A percentile compares a stretch with the other conserved stretches of the same genome.
Conservation (phyloP, 2,329 filamentous ascomycete species). For the Neonectria faginata region DNA sequence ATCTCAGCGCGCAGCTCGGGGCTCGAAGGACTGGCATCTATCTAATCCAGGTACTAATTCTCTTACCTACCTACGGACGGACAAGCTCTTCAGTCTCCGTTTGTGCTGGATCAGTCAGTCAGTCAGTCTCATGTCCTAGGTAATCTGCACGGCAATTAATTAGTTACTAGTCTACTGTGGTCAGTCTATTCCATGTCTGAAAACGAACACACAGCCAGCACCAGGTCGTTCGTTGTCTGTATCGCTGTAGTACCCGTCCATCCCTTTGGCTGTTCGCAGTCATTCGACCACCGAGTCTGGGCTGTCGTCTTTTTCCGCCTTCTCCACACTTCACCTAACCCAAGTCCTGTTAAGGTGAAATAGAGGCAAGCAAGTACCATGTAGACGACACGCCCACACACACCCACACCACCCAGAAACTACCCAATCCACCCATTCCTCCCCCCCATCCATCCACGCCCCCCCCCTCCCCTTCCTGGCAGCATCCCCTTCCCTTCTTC, state of each 20-base stretch:
- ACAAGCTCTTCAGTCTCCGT: constrained; percentile 3
- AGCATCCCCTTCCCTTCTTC: constrained; percentile 10
- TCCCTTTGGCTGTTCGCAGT: not conserved
- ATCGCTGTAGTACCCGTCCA: too few relatives aligned
- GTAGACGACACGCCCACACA: constrained; percentile 2
- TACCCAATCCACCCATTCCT: constrained; percentile 14
- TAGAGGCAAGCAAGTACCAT: not conserved
- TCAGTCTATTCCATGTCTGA: too few relatives aligned
- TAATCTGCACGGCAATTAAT: not conserved
- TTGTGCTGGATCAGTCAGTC: not conserved
- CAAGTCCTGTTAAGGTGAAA: not conserved
- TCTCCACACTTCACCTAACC: not conserved
- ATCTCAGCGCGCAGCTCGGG: constrained; percentile 14
- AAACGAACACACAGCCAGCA: not conserved
- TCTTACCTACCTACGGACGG: not conserved
- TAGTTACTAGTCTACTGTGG: too few relatives aligned
- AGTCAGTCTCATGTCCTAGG: not conserved
- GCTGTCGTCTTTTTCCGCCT: not conserved
- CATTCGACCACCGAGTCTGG: constrained; percentile 1
- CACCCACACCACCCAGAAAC: constrained; percentile 17
- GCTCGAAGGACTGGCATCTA: not conserved
- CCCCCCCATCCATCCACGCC: constrained; percentile 22
- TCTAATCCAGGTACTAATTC: not conserved
- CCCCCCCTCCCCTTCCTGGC: constrained; percentile 14
- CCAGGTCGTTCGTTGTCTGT: constrained; percentile 1